Base-by-base conservation (phyloP, 2,329 filamentous ascomycete genomes). In the Alternaria triticina region DNA sequence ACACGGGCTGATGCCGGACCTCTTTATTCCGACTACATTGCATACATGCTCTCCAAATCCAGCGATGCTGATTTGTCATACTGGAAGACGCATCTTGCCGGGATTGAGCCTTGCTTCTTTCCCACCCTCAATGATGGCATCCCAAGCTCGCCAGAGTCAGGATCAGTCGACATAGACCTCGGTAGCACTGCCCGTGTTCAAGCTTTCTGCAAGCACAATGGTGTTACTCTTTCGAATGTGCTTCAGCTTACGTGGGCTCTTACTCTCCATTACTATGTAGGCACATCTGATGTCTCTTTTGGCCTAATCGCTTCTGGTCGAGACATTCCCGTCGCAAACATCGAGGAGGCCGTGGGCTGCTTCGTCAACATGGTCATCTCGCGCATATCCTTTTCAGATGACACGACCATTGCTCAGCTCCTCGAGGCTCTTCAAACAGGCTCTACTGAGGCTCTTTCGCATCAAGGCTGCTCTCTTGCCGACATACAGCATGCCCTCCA, bases 291-390 rank as follows among this genome's bases (percentile, higher is more conserved):
- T 44, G 81, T 87, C 0, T 85, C 83, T 28, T 88, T 88, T 62
- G 86, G 86, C 1, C 85, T 87, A 59, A 81, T 87, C 0, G 74
- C 85, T 4, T 85, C 85, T 0, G 86, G 86, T 2, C 80, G 87
- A 13, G 86, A 88, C 62, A 80, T 83, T 5, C 82, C 84, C 1
- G 77, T 88, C 1, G 74, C 80, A 3, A 81, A 82, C 1, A 83
- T 87, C 11, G 79, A 83, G 3, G 78, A 83, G 3, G 82, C 85
- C 2, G 81, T 85, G 11, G 86, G 87, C 0, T 80, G 82, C 10
- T 85, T 87, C 51, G 84, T 88, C 62, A 87, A 86, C 57, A 86
- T 87, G 82, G 79, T 88, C 3, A 83, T 86, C 49, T 86, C 82
- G 61, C 81, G 83, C 6, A 77, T 86, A 5, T 71, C 77, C 59